A percentile compares a stretch with the other conserved stretches of the same genome.
Evolutionary conservation across 2,329 filamentous ascomycete genomes (phyloP).

Genomic region (Scorias spongiosa): DNA sequence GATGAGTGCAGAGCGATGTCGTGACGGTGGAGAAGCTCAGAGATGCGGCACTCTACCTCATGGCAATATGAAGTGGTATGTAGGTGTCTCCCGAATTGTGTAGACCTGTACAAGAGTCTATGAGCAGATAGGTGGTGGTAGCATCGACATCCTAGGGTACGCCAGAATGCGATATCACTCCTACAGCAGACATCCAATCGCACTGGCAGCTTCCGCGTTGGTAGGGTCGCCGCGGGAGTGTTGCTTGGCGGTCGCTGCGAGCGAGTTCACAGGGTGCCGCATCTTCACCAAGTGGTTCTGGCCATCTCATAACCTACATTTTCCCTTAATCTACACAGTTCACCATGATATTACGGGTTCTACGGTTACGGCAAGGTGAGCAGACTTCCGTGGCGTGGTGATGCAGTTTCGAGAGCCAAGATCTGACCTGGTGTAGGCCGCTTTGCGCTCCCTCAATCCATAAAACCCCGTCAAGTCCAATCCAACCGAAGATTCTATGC

Average conservation of each 20-base stretch:
- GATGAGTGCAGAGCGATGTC: no score
- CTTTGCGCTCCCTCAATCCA: conserved; percentile 22
- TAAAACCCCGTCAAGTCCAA: conserved; percentile 17
- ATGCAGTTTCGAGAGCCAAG: background rate
- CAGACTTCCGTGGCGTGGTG: background rate
- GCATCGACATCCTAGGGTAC: background rate
- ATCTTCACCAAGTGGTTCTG: background rate
- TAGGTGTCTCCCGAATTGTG: no score
- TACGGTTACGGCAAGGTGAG: conserved; percentile 26
- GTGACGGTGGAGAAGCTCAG: no score
- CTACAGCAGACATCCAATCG: no score
- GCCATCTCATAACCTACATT: background rate
- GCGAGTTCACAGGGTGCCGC: background rate
- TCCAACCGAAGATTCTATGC: conserved; percentile 21
- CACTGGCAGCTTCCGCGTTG: background rate
- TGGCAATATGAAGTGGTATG: no score
- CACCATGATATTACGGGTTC: conserved; percentile 28
- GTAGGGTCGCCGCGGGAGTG: background rate
- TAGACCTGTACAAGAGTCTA: background rate
- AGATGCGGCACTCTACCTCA: no score
- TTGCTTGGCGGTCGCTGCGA: background rate
- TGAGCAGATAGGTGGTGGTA: background rate
- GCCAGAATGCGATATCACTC: no score
- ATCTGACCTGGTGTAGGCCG: conserved; percentile 18
- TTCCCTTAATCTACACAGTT: background rate